Evolutionary conservation across 768 basidiomycete genomes (phyloP).

Genomic region (Gloeopeniophorella convolvens): DNA sequence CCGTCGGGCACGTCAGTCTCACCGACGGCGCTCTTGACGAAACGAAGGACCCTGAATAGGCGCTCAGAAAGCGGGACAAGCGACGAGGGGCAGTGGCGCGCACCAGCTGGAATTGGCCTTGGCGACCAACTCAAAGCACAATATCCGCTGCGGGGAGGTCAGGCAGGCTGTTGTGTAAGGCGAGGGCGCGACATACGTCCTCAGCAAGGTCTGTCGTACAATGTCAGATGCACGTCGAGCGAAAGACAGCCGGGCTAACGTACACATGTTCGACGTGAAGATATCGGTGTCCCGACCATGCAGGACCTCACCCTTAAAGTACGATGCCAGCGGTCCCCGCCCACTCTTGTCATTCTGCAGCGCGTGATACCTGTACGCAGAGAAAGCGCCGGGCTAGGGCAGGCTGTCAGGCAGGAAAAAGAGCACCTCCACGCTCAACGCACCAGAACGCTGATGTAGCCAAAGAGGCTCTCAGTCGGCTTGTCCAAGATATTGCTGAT

Average conservation of each 20-base stretch:
- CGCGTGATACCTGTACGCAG: constrained; percentile 87
- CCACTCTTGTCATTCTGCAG: constrained; percentile 80
- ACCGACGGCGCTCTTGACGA: constrained; percentile 88
- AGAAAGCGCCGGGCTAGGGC: constrained; percentile 85
- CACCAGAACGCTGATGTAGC: constrained; percentile 93
- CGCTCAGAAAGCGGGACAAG: constrained; percentile 20
- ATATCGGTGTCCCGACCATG: constrained; percentile 84
- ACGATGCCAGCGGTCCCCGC: constrained; percentile 84
- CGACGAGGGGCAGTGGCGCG: constrained; percentile 27
- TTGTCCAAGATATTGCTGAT: constrained; percentile 88
- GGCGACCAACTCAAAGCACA: constrained; percentile 76
- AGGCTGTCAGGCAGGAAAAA: neutral
- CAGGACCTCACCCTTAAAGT: constrained; percentile 92
- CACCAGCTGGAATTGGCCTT: constrained; percentile 76
- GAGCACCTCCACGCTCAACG: constrained; percentile 15
- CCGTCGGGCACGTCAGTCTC: constrained; percentile 94
- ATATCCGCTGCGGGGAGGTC: constrained; percentile 55
- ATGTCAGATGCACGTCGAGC: neutral
- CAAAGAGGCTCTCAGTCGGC: constrained; percentile 82
- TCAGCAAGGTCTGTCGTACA: constrained; percentile 70
- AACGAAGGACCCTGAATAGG: constrained; percentile 78
- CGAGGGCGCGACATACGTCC: constrained; percentile 47
- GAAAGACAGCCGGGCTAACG: constrained; percentile 24
- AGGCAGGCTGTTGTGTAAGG: constrained; percentile 7
- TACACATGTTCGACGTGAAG: constrained; percentile 96